Base-by-base conservation (phyloP, 1,284 basidiomycete genomes). In the Wallemia hederae region DNA sequence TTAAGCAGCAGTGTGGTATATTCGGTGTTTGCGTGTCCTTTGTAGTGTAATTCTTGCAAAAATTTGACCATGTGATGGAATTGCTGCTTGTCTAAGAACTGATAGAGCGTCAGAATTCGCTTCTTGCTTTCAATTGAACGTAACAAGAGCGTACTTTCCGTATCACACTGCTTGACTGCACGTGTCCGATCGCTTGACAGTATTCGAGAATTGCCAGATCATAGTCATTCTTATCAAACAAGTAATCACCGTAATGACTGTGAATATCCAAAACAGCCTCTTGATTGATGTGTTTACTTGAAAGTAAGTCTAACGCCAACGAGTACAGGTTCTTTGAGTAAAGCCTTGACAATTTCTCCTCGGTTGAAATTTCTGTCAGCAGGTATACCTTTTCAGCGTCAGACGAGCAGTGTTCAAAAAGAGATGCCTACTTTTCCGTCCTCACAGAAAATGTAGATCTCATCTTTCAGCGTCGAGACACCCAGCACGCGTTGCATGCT, bases 11-110 rank as follows among this genome's bases (percentile, higher is more conserved):
- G 79, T 0, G 94, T 98, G 0, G 91, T 98, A 69, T 97, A 92
- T 66, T 98, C 92, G 0, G 90, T 81, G 66, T 94, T 97, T 11
- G 92, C 92, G 2, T 92, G 78, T 0, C 85, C 84, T 0, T 82
- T 76, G 1, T 85, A 76, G 67, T 98, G 92, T 0, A 99, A 75
- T 69, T 94, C 91, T 76, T 98, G 90, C 1, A 99, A 77, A 69
- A 97, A 98, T 1, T 84, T 86, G 17, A 88, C 90, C 59, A 99
- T 81, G 67, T 91, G 89, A 63, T 88, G 82, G 61, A 97, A 96
- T 2, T 92, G 76, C 69, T 98, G 92, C 0, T 92, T 89, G 66
- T 96, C 92, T 39, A 99, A 79, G 71, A 92, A 97, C 88, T 94
- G 66, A 26, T 25, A 39, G 17, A n/a, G 25, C 2, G 25, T 24